Evolutionary conservation across 2,329 filamentous ascomycete species (phyloP).

Genomic region (Ascochyta koolunga): DNA sequence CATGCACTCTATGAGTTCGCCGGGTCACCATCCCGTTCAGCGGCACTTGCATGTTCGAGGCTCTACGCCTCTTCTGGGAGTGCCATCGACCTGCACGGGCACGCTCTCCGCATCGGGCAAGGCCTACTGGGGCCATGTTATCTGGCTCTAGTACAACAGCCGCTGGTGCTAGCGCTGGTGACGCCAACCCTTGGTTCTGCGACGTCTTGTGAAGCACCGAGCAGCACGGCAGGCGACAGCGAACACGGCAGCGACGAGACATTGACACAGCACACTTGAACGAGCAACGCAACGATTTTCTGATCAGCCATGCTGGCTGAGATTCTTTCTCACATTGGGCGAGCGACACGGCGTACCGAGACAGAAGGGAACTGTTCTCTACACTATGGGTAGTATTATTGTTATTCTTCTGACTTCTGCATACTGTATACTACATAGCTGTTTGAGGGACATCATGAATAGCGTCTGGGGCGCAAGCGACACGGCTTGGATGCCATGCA

Average conservation of each 20-base stretch:
- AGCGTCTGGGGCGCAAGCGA: slow-evolving; percentile 15
- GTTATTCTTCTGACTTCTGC: slow-evolving; percentile 22
- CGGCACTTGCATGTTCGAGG: background rate
- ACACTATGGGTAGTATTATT: slow-evolving; percentile 4
- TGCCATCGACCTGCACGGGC: no score
- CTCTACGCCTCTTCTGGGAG: background rate
- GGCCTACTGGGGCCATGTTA: no score
- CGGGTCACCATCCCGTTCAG: background rate
- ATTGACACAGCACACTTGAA: background rate
- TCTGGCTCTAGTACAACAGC: background rate
- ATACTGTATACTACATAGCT: slow-evolving; percentile 34
- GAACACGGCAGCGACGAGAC: slow-evolving; percentile 1
- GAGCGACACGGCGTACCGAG: slow-evolving; percentile 5
- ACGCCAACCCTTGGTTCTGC: background rate
- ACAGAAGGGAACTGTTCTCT: background rate
- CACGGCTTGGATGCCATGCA: background rate
- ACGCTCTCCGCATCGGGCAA: background rate
- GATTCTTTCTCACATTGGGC: background rate
- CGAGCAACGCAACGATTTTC: background rate
- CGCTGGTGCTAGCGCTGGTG: background rate
- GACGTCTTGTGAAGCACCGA: background rate
- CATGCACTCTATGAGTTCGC: background rate
- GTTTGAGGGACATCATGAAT: slow-evolving; percentile 16
- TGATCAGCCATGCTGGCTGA: background rate
- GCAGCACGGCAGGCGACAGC: background rate